phyloP scores from a whole-genome alignment of 495 filamentous ascomycete species.

The Staphylotrichum tortipilum region DNA sequence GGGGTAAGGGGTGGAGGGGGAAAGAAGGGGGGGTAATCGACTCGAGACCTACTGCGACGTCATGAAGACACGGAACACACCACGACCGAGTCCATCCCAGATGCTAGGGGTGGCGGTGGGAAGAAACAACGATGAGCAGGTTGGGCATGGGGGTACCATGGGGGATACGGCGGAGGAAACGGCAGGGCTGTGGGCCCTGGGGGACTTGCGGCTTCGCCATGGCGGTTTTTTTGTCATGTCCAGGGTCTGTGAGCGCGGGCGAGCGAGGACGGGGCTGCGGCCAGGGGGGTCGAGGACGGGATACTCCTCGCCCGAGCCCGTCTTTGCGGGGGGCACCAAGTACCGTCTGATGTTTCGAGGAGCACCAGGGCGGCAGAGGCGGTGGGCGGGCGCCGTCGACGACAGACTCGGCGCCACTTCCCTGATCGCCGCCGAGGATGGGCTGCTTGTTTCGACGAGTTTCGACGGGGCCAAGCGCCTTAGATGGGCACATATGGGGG shows the following conservation, averaged over 20 bases:
- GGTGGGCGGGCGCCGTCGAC: not conserved
- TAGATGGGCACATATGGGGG: not conserved
- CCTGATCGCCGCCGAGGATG: slow-evolving; percentile 36
- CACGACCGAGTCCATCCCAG: slow-evolving; percentile 21
- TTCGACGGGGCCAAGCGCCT: slow-evolving; percentile 15
- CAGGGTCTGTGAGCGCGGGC: not conserved
- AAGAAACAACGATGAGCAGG: slow-evolving; percentile 12
- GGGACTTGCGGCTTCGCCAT: no score
- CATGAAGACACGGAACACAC: slow-evolving; percentile 32
- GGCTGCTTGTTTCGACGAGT: slow-evolving; percentile 25
- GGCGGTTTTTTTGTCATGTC: no score
- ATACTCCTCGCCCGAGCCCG: slow-evolving; percentile 6
- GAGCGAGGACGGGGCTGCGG: not conserved
- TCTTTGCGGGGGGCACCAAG: not conserved
- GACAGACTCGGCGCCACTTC: slow-evolving; percentile 8
- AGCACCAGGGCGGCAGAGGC: not conserved
- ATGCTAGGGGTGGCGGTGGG: slow-evolving; percentile 4
- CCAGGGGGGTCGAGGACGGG: slow-evolving; percentile 9
- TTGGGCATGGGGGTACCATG: not conserved
- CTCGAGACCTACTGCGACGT: slow-evolving; percentile 18
- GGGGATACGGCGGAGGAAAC: not conserved
- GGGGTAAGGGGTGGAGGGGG: no score
- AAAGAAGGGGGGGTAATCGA: slow-evolving; percentile 1
- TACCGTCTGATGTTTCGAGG: slow-evolving; percentile 12
- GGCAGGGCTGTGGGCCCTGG: not conserved